Evolutionary conservation across 2,329 filamentous ascomycete species (phyloP), one percentile per base, ranked within the genome.

Genomic region (Colletotrichum musae): DNA sequence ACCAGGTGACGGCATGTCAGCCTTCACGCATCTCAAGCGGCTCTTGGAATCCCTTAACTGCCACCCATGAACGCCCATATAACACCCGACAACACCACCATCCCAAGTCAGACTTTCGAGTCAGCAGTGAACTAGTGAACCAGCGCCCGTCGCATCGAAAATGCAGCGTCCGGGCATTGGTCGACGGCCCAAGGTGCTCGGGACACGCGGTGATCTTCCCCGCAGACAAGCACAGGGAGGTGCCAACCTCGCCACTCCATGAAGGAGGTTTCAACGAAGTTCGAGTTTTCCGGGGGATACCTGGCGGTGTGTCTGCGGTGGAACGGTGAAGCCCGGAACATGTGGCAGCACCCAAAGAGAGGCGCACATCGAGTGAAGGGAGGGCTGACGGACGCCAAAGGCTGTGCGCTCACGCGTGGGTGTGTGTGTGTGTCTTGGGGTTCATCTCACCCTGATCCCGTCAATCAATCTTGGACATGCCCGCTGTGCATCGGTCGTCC

Each of bases 201-300:
- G 50, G 32, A 59, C 50, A n/a, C 21, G 21, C 15, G 36, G 56
- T 60, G 50, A 26, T 57, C 66, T 69, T 69, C 54, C 56, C 56
- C 62, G 43, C 66, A 56, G 41, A 21, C 24, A 21, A 26, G 50
- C 43, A 15, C 66, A 57, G 50, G 51, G 54, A 66, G 21, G 57
- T 28, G 10, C 50, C 62, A 36, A 36, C 32, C 43, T 21, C n/a
- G 43, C 43, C 56, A 50, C 50, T 66, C 50, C 56, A 39, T 52
- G 36, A 57, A 59, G 16, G 32, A 24, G 32, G 66, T 66, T 69
- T 69, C 66, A 54, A 56, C 53, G 43, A 61, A 45, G 66, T 66
- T 69, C 66, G 51, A 66, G 66, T 51, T 47, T 65, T 39, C 62
- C 36, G 56, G 62, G 62, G 43, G 43, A 28, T 6, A 69, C 62